Base-by-base conservation (phyloP, 495 filamentous ascomycete genomes). In the Chaetomium fimeti region DNA sequence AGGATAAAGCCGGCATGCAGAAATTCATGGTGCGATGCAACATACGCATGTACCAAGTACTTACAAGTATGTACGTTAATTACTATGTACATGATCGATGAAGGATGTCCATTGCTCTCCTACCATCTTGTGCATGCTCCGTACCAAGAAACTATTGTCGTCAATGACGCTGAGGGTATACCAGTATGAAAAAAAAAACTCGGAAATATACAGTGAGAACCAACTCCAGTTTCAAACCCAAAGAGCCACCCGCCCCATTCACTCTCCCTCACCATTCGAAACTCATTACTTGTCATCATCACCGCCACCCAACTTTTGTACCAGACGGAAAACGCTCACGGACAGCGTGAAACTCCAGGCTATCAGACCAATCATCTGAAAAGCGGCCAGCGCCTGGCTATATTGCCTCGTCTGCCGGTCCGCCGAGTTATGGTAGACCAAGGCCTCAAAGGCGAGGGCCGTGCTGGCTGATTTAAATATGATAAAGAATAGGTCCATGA, bases 391-490 rank as follows among this genome's bases (percentile, higher is more conserved):
- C 16, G 91, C 88, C 71, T 88, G 88, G 69, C 95, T 90, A 60
- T 88, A 80, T 65, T 77, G 73, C 71, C 90, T 89, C 38, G 95
- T 88, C 27, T 70, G 58, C 55, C 60, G 65, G 62, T 80, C 70
- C 40, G 60, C 67, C 6, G 74, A 74, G 47, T 84, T 82, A 54
- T 88, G 84, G 74, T 92, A 91, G 11, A 84, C 86, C 54, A 97
- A 76, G 12, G 90, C 87, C 72, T 89, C 88, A 72, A 98, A 97
- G 12, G 95, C 92, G 69, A 98, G 76, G 56, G 90, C 89, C 45
- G 96, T 77, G 75, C 97, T 97, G 49, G 92, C 91, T 1, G 92
- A 90, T 73, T 96, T 91, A 75, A 98, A 96, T 29, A 97, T 91
- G 67, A 98, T 95, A 74, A 98, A 98, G 72, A 97, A 84, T 3